phyloP scores from a whole-genome alignment of 805 yeast genomes.

The Candida schatavii region DNA sequence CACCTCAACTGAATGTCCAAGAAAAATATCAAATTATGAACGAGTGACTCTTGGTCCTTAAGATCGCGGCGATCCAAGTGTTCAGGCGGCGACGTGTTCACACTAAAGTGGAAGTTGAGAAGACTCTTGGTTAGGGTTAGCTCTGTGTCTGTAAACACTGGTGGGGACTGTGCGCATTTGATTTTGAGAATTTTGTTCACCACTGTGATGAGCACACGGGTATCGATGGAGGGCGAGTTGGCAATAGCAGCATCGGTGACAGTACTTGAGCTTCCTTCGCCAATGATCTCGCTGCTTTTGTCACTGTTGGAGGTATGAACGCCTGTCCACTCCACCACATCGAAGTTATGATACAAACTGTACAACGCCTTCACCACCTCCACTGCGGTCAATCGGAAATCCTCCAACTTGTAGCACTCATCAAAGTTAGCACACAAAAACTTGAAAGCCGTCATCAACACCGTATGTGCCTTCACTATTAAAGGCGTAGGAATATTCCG shows the following conservation, averaged over 20 bases:
- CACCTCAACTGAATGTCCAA: neutral
- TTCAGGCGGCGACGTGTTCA: neutral
- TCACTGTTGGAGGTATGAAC: too few species aligned
- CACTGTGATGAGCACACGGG: neutral
- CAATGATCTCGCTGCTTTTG: too few species aligned
- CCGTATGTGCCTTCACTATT: constrained; percentile 10
- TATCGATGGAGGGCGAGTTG: neutral
- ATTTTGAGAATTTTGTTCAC: neutral
- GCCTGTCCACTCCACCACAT: neutral
- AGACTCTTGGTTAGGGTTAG: neutral
- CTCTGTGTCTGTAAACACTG: neutral
- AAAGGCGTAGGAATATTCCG: constrained; percentile 8
- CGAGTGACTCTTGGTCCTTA: neutral
- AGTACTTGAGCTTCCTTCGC: neutral
- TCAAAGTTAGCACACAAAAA: constrained; percentile 7
- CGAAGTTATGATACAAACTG: constrained; percentile 22
- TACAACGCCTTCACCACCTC: constrained; percentile 25
- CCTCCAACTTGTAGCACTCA: neutral
- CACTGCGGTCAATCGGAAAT: constrained; percentile 11
- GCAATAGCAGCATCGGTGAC: neutral
- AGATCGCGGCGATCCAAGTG: neutral
- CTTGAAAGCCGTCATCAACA: constrained; percentile 16
- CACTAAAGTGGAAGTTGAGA: neutral
- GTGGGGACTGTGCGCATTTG: neutral
- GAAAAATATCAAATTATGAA: neutral